Conservation (phyloP, 2,329 filamentous ascomycete species). For the Sporothrix protearum region DNA sequence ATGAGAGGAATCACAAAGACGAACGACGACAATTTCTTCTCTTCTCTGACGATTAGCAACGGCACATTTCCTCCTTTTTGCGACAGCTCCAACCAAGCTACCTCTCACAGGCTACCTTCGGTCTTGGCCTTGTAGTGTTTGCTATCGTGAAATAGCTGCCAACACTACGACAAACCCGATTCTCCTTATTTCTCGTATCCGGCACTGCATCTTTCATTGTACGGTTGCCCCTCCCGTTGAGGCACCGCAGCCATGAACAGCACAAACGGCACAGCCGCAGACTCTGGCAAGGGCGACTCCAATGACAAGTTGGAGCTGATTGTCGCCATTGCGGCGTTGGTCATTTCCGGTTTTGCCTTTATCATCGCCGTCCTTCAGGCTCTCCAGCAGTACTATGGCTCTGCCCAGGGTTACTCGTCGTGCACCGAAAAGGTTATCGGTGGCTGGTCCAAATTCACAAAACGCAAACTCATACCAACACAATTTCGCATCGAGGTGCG, state of each 20-base stretch:
- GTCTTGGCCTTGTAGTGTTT: neutral
- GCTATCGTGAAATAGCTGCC: neutral
- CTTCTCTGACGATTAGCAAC: neutral
- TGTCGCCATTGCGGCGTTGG: conserved; percentile 44
- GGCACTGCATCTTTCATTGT: neutral
- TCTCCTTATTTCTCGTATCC: neutral
- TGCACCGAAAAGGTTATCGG: conserved; percentile 49
- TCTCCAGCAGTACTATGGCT: conserved; percentile 49
- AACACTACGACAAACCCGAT: neutral
- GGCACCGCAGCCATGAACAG: neutral
- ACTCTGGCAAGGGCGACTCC: conserved; percentile 18
- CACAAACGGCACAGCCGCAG: neutral
- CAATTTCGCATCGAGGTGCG: conserved; percentile 50
- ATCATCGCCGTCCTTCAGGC: conserved; percentile 46
- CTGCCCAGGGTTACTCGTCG: conserved; percentile 47
- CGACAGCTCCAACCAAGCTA: neutral
- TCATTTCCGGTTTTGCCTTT: conserved; percentile 48
- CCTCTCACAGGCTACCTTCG: neutral
- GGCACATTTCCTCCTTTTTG: neutral
- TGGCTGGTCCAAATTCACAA: conserved; percentile 42
- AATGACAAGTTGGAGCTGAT: conserved; percentile 34
- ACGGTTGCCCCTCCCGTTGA: neutral
- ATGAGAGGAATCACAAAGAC: neutral
- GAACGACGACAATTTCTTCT: neutral
- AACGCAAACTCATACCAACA: conserved; percentile 39